phyloP scores from a whole-genome alignment of 179 eudicot species.

The Silene noctiflora region DNA sequence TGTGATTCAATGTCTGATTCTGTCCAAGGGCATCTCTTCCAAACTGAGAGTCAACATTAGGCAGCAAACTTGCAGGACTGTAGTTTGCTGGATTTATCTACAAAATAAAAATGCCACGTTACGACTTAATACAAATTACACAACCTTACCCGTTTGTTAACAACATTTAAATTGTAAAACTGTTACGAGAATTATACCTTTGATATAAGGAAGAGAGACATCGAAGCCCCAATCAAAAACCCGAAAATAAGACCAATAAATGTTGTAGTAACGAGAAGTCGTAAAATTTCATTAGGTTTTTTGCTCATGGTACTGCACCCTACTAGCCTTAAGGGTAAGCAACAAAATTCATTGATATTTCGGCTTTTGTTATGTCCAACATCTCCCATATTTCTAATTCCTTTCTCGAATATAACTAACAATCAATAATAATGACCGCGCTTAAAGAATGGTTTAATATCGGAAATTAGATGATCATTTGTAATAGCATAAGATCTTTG shows the following conservation, averaged over 20 bases:
- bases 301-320: constrained; percentile 28
- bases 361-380: constrained; percentile 9
- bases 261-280: constrained; percentile 23
- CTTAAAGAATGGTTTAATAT: not conserved
- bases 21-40: constrained; percentile 1
- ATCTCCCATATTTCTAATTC: constrained; percentile 11
- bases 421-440: not conserved
- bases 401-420: not conserved
- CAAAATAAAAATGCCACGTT: not conserved
- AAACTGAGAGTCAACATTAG: constrained; percentile 11
- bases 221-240: constrained; percentile 30
- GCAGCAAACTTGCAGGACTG: constrained; percentile 19
- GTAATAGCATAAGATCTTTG: not conserved
- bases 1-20: constrained; percentile 19
- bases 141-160: no score
- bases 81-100: constrained; percentile 28
- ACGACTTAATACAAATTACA: no score
- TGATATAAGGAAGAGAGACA: constrained; percentile 20
- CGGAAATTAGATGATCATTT: not conserved
- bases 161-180: no score
- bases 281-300: constrained; percentile 28
- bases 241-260: constrained; percentile 37
- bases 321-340: constrained; percentile 17
- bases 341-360: not conserved
- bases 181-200: no score